Evolutionary conservation across 2,329 filamentous ascomycete species (phyloP).

Genomic region (Ampelomyces quisqualis): DNA sequence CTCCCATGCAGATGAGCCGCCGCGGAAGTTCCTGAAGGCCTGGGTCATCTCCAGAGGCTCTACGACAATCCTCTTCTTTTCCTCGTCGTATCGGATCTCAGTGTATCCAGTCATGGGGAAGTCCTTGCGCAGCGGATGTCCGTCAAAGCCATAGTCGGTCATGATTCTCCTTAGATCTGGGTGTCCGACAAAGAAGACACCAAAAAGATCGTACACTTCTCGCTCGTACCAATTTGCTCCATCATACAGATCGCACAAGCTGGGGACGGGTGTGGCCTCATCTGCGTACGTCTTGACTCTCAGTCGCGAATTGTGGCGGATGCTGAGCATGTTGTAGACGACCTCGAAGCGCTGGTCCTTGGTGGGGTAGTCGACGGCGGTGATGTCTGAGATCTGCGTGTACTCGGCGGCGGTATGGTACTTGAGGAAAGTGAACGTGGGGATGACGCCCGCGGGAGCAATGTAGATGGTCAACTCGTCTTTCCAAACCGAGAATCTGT

Average conservation of each 20-base stretch:
- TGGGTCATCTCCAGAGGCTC: constrained; percentile 97
- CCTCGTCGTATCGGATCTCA: constrained; percentile 95
- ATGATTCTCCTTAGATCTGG: constrained; percentile 96
- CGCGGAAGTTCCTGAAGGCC: constrained; percentile 98
- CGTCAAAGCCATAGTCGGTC: constrained; percentile 99
- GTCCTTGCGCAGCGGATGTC: constrained; percentile 94
- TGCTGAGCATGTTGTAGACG: constrained; percentile 94
- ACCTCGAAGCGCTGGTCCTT: constrained; percentile 95
- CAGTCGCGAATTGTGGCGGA: constrained; percentile 95
- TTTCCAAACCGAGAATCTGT: constrained; percentile 93
- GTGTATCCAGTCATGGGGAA: constrained; percentile 98
- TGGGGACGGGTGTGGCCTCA: constrained; percentile 90
- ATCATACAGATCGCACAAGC: constrained; percentile 81
- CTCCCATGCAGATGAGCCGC: constrained; percentile 66
- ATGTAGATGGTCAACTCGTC: constrained; percentile 97
- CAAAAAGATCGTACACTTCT: constrained; percentile 96
- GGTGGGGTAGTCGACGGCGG: constrained; percentile 92
- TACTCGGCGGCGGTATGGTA: constrained; percentile 97
- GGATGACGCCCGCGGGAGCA: constrained; percentile 80
- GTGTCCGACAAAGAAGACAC: constrained; percentile 94
- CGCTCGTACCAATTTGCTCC: constrained; percentile 99
- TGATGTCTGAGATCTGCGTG: constrained; percentile 90
- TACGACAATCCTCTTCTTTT: constrained; percentile 99
- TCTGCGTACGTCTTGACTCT: constrained; percentile 98
- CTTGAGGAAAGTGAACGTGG: constrained; percentile 92